These are phyloP conservation scores for Aureobasidium lini DNA, from an alignment of 2,329 filamentous ascomycete species.

Conservation along the genomic window DNA sequence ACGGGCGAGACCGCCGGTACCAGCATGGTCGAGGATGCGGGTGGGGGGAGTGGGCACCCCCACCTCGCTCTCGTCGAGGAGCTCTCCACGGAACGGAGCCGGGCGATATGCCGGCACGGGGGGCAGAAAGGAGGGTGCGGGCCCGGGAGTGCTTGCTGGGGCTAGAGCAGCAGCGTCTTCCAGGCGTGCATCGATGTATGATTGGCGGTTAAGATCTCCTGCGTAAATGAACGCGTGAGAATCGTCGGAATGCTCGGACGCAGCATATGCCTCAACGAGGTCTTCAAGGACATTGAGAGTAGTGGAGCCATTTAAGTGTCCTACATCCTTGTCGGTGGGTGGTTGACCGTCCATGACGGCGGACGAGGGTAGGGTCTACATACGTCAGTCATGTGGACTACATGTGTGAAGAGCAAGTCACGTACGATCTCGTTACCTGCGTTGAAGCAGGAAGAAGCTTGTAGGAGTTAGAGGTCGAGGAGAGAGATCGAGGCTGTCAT, in stretches of 20 bases:
- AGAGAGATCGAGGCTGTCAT: neutral
- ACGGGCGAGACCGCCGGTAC: no score
- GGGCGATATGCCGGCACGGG: neutral
- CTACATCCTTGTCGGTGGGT: neutral
- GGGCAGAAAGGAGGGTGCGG: neutral
- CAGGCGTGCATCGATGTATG: neutral
- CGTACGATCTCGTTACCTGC: neutral
- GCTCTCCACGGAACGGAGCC: neutral
- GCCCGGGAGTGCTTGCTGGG: neutral
- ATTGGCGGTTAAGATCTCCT: neutral
- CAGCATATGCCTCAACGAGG: conserved; percentile 4
- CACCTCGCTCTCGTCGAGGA: neutral
- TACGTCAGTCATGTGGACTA: neutral
- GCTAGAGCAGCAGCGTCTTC: neutral
- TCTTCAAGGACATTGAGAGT: neutral
- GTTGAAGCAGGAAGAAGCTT: conserved; percentile 5
- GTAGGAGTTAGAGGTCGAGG: conserved; percentile 2
- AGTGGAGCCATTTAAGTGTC: neutral
- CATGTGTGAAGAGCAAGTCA: neutral
- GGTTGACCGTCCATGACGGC: neutral
- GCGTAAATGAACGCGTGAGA: conserved; percentile 1
- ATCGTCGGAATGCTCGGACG: neutral
- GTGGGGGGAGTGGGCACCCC: neutral
- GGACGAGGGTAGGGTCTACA: neutral
- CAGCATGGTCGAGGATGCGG: neutral